Percentiles rank a stretch among this genome's conserved stretches.
Conservation (phyloP, 352 stramenopile genomes). For the Phytopythium cucurbitacearum region DNA sequence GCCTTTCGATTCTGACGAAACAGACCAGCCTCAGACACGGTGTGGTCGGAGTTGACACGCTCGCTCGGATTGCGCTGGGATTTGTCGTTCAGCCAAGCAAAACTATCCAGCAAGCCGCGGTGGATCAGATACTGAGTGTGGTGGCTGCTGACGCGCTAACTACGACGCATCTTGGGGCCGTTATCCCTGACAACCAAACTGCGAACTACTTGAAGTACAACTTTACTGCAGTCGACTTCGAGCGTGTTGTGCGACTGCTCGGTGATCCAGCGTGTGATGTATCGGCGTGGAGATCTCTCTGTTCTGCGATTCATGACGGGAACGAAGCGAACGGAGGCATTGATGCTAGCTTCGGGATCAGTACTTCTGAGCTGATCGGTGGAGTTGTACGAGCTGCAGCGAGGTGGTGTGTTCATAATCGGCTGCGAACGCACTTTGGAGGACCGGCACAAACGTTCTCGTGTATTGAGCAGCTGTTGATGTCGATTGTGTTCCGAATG, state of each 20-base stretch:
- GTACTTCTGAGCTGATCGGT: constrained; percentile 20
- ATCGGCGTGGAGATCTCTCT: constrained; percentile 33
- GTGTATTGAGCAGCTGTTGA: constrained; percentile 62
- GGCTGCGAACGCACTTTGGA: constrained; percentile 73
- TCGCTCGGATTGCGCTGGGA: background rate
- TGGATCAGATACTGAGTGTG: background rate
- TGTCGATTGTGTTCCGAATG: constrained; percentile 17
- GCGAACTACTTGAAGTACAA: background rate
- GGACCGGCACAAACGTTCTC: constrained; percentile 73
- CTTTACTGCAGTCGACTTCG: constrained; percentile 43
- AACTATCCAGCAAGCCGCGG: background rate
- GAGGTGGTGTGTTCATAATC: constrained; percentile 64
- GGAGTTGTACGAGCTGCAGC: constrained; percentile 45
- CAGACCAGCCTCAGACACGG: background rate
- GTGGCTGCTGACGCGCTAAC: constrained; percentile 7
- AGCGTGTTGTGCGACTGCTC: constrained; percentile 34
- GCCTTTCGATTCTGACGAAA: constrained; percentile 18
- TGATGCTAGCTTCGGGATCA: background rate
- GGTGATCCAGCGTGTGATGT: constrained; percentile 17
- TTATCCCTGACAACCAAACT: background rate
- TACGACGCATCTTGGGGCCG: constrained; percentile 2
- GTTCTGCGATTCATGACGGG: constrained; percentile 8
- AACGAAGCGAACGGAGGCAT: constrained; percentile 6
- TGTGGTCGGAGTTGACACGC: background rate
- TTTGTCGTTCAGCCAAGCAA: background rate